A percentile compares a stretch with the other conserved stretches of the same genome.
These are phyloP conservation scores for Boletus eberwhitei DNA, from an alignment of 768 basidiomycete species.

Conservation along the genomic window DNA sequence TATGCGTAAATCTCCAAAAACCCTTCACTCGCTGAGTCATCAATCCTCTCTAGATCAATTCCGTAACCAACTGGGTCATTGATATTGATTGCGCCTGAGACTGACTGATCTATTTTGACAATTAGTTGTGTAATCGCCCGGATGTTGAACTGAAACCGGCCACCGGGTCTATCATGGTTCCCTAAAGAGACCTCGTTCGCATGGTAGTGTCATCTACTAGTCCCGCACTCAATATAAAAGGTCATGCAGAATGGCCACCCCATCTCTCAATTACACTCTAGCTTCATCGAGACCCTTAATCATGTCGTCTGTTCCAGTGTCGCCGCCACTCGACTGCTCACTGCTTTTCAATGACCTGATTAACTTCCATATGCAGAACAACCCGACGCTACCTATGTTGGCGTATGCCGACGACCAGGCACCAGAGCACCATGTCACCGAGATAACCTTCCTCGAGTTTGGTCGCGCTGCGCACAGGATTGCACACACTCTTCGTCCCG, in stretches of 20 bases:
- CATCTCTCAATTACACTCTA: background rate
- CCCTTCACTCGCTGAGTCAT: too few species aligned
- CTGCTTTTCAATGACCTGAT: constrained; percentile 15
- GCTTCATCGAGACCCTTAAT: background rate
- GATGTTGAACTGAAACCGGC: background rate
- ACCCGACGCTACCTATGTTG: constrained; percentile 10
- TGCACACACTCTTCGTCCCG: constrained; percentile 21
- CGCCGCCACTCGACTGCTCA: constrained; percentile 15
- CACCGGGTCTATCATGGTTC: background rate
- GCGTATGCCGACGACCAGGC: constrained; percentile 13
- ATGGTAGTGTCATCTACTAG: background rate
- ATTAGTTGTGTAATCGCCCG: background rate
- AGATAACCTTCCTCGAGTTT: constrained; percentile 11
- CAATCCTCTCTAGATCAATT: background rate
- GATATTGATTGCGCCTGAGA: background rate
- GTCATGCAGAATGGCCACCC: background rate
- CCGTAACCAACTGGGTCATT: background rate
- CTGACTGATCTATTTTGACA: background rate
- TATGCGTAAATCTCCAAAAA: background rate
- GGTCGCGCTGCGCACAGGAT: constrained; percentile 29
- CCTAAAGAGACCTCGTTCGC: background rate
- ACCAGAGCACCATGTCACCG: constrained; percentile 5
- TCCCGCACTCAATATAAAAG: background rate
- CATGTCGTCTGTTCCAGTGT: constrained; percentile 6
- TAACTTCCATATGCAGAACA: constrained; percentile 16